phyloP scores from a whole-genome alignment of 148 eudicot species.

The Rhododendron vialii region DNA sequence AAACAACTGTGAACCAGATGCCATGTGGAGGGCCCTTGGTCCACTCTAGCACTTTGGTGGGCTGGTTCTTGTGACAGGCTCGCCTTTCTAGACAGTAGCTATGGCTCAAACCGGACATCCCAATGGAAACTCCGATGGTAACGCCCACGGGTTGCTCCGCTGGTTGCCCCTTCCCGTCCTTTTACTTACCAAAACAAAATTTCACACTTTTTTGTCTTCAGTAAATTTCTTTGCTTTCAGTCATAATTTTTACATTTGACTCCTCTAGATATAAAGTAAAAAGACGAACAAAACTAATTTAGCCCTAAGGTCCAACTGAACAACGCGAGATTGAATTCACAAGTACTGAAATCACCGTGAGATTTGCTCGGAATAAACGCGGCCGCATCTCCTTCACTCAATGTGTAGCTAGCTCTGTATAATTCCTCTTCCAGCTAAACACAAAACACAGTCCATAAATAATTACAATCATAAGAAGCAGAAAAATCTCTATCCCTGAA shows the following conservation, averaged over 20 bases:
- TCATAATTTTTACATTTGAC: not conserved
- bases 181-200: too few species aligned
- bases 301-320: not conserved
- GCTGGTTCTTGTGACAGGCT: not conserved
- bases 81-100: not conserved
- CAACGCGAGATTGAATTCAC: not conserved
- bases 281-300: not conserved
- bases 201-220: not conserved
- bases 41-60: not conserved
- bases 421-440: conserved; percentile 77
- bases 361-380: conserved; percentile 79
- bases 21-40: not conserved
- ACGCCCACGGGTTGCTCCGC: not conserved
- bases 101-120: not conserved
- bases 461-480: not conserved
- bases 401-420: conserved; percentile 53
- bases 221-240: not conserved
- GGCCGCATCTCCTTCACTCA: conserved; percentile 91
- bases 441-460: not conserved
- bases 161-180: not conserved
- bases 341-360: conserved; percentile 38
- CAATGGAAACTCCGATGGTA: not conserved
- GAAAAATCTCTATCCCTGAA: not conserved
- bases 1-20: not conserved
- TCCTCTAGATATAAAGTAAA: not conserved